These are phyloP conservation scores for Colletotrichum filicis DNA, from an alignment of 2,329 filamentous ascomycete genomes.

Conservation along the genomic window DNA sequence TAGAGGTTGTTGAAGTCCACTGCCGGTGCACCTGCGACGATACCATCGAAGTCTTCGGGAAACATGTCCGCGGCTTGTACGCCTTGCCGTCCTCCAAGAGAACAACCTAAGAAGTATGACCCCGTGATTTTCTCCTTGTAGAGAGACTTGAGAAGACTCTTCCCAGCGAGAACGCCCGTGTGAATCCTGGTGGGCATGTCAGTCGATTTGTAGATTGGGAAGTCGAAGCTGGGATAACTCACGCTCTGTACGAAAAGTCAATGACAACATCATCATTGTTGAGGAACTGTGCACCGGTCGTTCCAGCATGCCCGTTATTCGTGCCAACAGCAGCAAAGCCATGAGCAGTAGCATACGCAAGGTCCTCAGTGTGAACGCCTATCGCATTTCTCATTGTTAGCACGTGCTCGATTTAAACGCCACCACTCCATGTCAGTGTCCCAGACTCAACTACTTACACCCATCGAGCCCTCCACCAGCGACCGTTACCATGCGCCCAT, in stretches of 20 bases:
- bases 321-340: conserved; percentile 60
- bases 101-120: conserved; percentile 63
- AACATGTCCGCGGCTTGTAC: conserved; percentile 55
- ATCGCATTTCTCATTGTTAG: not conserved
- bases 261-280: conserved; percentile 48
- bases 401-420: not conserved
- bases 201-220: not conserved
- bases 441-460: conserved; percentile 42
- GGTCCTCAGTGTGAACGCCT: conserved; percentile 56
- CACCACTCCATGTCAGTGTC: not conserved
- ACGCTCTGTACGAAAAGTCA: conserved; percentile 50
- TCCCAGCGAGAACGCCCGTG: conserved; percentile 59
- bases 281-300: conserved; percentile 43
- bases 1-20: conserved; percentile 48
- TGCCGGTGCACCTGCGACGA: conserved; percentile 60
- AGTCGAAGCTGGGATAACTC: not conserved
- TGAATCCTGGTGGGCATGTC: conserved; percentile 47
- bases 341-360: conserved; percentile 54
- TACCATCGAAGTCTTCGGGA: conserved; percentile 63
- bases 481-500: conserved; percentile 57
- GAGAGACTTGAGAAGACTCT: conserved; percentile 57
- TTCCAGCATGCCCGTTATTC: conserved; percentile 63
- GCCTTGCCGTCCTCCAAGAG: conserved; percentile 65
- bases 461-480: conserved; percentile 62
- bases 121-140: conserved; percentile 53